Evolutionary conservation across 1,284 basidiomycete genomes (phyloP).

Genomic region (Dichomitus squalens): DNA sequence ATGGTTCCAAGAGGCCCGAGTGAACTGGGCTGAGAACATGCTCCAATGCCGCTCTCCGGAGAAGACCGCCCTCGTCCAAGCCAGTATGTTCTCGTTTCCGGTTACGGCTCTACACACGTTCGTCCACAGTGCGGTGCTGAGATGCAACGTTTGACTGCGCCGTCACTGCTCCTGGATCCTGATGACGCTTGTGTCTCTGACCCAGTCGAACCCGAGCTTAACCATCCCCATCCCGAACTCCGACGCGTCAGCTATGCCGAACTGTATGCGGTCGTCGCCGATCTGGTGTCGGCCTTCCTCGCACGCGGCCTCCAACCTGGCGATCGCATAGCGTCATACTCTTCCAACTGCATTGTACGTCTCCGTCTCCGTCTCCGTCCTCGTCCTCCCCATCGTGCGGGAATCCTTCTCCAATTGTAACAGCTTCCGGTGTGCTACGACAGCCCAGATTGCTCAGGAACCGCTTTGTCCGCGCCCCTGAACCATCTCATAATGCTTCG

Average conservation of each 20-base stretch:
- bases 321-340: slow-evolving; percentile 81
- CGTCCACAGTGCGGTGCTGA: slow-evolving; percentile 8
- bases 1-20: slow-evolving; percentile 72
- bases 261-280: slow-evolving; percentile 63
- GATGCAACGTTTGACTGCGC: not conserved
- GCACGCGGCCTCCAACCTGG: slow-evolving; percentile 64
- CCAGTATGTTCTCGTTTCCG: slow-evolving; percentile 47
- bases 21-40: slow-evolving; percentile 92
- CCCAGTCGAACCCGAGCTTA: slow-evolving; percentile 62
- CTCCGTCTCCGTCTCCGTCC: not conserved
- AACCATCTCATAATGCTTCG: not conserved
- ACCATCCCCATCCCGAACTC: slow-evolving; percentile 45
- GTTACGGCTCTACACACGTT: slow-evolving; percentile 12
- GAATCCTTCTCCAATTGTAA: not conserved
- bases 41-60: slow-evolving; percentile 58
- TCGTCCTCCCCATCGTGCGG: not conserved
- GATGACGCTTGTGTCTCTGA: not conserved
- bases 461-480: slow-evolving; percentile 1
- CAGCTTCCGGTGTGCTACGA: no score
- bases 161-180: not conserved
- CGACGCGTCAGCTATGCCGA: slow-evolving; percentile 60
- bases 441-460: slow-evolving; percentile 2
- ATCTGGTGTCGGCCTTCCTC: slow-evolving; percentile 64
- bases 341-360: slow-evolving; percentile 77
- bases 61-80: slow-evolving; percentile 77